phyloP scores from a whole-genome alignment of 306 rosid genomes.

The Vigna reflexopilosa region DNA sequence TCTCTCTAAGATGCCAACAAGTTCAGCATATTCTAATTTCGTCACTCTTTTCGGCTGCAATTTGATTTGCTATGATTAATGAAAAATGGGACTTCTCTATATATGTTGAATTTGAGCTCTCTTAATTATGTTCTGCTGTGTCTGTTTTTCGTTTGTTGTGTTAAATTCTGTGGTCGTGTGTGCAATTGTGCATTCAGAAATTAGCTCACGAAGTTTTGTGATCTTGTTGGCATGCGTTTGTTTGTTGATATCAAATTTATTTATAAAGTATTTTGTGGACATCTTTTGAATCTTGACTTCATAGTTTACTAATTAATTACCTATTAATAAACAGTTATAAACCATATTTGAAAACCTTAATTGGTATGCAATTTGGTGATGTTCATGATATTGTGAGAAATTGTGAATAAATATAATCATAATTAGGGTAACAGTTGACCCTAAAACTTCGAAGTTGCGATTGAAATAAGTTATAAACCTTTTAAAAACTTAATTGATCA shows the following conservation, averaged over 20 bases:
- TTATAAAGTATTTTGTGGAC: not conserved
- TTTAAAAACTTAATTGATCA: not conserved
- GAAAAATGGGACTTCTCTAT: conserved; percentile 23
- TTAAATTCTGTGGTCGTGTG: not conserved
- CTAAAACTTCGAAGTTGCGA: not conserved
- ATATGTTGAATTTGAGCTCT: not conserved
- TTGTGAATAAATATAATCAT: not conserved
- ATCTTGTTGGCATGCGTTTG: not conserved
- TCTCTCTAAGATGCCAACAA: conserved; percentile 32
- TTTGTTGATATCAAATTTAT: not conserved
- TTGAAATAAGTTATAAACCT: not conserved
- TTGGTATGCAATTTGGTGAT: not conserved
- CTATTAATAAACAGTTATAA: not conserved
- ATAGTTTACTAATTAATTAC: not conserved
- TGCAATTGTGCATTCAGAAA: not conserved
- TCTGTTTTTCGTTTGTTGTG: not conserved
- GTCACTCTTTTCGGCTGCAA: conserved; percentile 1
- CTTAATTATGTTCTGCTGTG: not conserved
- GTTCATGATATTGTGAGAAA: not conserved
- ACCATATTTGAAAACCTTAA: no score
- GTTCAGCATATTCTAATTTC: conserved; percentile 19
- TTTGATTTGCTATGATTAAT: conserved; percentile 41
- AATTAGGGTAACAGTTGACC: not conserved
- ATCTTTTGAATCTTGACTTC: not conserved
- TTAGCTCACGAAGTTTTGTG: not conserved